A percentile compares a stretch with the other conserved stretches of the same genome.
Conservation (phyloP, 371 early-diverging fungal genomes). For the Conidiobolus incongruus region DNA sequence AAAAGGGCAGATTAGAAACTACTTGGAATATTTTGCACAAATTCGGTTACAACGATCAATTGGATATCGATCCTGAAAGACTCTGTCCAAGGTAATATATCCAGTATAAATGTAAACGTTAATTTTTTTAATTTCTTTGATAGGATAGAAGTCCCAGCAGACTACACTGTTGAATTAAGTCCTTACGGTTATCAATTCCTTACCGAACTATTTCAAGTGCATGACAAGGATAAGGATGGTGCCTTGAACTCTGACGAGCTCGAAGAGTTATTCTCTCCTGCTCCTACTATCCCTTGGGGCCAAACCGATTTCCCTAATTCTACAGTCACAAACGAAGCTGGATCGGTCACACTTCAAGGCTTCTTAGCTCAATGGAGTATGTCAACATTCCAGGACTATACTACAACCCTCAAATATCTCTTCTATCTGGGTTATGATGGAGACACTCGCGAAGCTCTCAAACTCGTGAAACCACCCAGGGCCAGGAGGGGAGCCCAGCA, state of each 20-base stretch:
- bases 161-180: constrained; percentile 81
- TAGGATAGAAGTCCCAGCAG: constrained; percentile 65
- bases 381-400: constrained; percentile 80
- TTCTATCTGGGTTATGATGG: constrained; percentile 88
- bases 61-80: constrained; percentile 75
- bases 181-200: constrained; percentile 87
- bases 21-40: constrained; percentile 90
- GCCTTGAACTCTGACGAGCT: constrained; percentile 69
- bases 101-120: neutral
- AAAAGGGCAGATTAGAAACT: constrained; percentile 87
- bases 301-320: constrained; percentile 72
- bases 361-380: constrained; percentile 96
- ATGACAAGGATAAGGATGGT: constrained; percentile 91
- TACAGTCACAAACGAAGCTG: constrained; percentile 68
- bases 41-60: constrained; percentile 88
- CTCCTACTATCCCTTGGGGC: constrained; percentile 61
- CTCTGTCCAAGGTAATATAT: constrained; percentile 12
- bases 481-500: constrained; percentile 34
- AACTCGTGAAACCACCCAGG: constrained; percentile 42
- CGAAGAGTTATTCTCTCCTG: constrained; percentile 59
- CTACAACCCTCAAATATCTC: constrained; percentile 68
- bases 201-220: constrained; percentile 75
- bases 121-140: neutral
- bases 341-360: constrained; percentile 81
- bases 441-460: constrained; percentile 46